Conservation (phyloP, 106 monocot species). For the Allium sativum region DNA sequence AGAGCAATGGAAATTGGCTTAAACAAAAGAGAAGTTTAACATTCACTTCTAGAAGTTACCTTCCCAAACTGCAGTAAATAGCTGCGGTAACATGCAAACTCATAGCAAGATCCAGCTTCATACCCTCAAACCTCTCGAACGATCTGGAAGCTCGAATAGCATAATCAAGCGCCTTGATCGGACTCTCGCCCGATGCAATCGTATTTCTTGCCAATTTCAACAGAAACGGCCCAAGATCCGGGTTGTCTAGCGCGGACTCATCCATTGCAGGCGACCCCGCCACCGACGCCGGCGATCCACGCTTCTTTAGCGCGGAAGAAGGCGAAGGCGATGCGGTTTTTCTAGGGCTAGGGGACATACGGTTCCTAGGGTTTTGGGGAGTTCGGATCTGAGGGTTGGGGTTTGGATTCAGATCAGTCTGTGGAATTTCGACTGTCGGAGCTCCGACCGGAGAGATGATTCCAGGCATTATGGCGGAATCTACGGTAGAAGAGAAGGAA, state of each 20-base stretch:
- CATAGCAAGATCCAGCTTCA: slow-evolving; percentile 44
- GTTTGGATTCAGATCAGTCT: slow-evolving; percentile 6
- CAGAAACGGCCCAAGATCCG: slow-evolving; percentile 91
- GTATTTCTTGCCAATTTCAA: slow-evolving; percentile 78
- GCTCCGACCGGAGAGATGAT: slow-evolving; percentile 37
- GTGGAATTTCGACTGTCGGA: slow-evolving; percentile 23
- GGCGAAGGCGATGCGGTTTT: slow-evolving; percentile 18
- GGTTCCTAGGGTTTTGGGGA: slow-evolving; percentile 8
- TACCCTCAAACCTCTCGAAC: slow-evolving; percentile 41
- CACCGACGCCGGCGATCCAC: background rate
- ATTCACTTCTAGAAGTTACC: background rate
- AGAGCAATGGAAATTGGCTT: too few species aligned
- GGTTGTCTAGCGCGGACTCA: slow-evolving; percentile 65
- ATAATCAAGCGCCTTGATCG: slow-evolving; percentile 66
- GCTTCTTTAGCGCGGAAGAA: slow-evolving; percentile 6
- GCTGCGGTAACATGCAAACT: slow-evolving; percentile 56
- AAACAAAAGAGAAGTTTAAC: too few species aligned
- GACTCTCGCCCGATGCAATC: slow-evolving; percentile 79
- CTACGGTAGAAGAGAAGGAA: background rate
- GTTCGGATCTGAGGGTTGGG: background rate
- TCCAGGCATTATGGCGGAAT: slow-evolving; percentile 43
- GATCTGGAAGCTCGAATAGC: slow-evolving; percentile 69
- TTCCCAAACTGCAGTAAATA: slow-evolving; percentile 38
- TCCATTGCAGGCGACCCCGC: slow-evolving; percentile 9
- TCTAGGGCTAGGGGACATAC: slow-evolving; percentile 8